Base-by-base conservation (phyloP, 768 basidiomycete species). In the Mrakia blollopis region DNA sequence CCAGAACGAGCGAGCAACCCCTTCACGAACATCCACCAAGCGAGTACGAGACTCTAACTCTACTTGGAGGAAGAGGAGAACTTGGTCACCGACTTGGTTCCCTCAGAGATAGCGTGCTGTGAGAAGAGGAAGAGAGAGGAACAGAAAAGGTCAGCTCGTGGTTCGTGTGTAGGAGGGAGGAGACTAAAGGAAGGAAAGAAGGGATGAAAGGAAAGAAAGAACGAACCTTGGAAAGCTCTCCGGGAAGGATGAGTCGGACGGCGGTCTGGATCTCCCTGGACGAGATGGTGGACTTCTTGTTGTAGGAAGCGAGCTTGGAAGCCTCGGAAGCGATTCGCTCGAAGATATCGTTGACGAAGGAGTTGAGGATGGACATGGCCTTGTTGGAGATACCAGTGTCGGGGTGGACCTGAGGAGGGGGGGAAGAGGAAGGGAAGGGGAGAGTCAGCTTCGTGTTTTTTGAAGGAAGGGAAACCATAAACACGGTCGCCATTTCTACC, bases 201-300 rank as follows among this genome's bases (percentile, higher is more conserved):
- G 28, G n/a, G 57, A n/a, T 3, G 54, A 37, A 28, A n/a, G 28
- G n/a, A 30, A 62, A 54, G 6, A 21, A 73, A 35, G 47, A 14
- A 73, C 54, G 57, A 25, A 57, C 63, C 75, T 95, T 95, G 81
- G 93, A 91, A 73, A 96, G 89, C 85, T 96, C 94, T 83, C 93
- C 94, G 80, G 96, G 96, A 35, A 98, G 91, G 84, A 98, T 96
- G 74, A 98, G 89, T 79, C 96, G 92, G 73, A 98, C 96, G 62
- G 94, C 89, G 50, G 95, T 98, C 85, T 98, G 95, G 80, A 98
- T 98, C 86, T 98, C 95, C 79, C 95, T 93, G 71, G 94, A 97
- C 57, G 96, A 97, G 83, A 98, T 98, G 47, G 95, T 98, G 10
- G 96, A 97, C 85, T 96, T 96, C 87, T 97, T 96, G 80, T 95